Percentiles rank a stretch among this genome's conserved stretches.
Evolutionary conservation across 78 protist species (phyloP).

Genomic region (Protostelium mycophagum): DNA sequence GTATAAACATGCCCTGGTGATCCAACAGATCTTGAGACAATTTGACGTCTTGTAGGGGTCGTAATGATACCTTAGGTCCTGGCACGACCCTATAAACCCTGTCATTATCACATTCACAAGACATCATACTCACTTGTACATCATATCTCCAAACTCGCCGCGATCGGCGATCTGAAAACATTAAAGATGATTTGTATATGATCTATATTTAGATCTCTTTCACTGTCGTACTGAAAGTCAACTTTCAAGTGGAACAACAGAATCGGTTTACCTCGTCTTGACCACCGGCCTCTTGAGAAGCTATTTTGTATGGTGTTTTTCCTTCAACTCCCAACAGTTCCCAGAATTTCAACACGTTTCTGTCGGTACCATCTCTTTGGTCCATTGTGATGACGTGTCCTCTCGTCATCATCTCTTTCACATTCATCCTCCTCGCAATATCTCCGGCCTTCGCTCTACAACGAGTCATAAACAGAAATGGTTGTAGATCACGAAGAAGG

Average conservation of each 20-base stretch:
- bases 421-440: neutral
- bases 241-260: neutral
- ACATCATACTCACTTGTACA: no score
- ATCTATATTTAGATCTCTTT: neutral
- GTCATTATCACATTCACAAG: no score
- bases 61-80: neutral
- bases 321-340: neutral
- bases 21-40: neutral
- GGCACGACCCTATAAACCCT: neutral
- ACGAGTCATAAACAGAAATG: no score
- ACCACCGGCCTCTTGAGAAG: neutral
- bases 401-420: neutral
- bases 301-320: neutral
- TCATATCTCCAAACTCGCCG: no score
- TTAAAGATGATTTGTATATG: neutral
- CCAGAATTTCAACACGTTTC: neutral
- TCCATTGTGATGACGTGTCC: neutral
- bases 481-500: no score
- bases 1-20: neutral
- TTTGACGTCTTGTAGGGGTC: neutral
- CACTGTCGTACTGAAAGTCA: neutral
- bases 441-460: neutral
- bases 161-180: no score
- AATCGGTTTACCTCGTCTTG: neutral
- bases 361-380: neutral